phyloP scores from a whole-genome alignment of 805 yeast genomes.

The Cyberlindnera maclurae region DNA sequence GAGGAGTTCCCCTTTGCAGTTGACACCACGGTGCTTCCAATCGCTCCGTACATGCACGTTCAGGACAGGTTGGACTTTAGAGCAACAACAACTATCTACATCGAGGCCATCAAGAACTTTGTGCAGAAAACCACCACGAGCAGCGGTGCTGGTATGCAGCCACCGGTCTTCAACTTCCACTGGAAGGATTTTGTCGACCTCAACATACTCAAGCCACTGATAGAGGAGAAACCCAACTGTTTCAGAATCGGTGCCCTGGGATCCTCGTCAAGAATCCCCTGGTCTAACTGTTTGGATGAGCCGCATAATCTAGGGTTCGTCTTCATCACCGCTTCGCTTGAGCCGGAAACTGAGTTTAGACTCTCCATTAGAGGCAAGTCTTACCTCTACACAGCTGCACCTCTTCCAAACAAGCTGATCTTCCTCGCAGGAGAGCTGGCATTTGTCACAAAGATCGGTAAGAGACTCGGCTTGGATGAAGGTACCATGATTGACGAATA shows the following conservation, averaged over 20 bases:
- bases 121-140: slow-evolving; percentile 18
- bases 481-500: slow-evolving; percentile 30
- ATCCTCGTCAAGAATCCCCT: slow-evolving; percentile 32
- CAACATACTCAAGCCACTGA: slow-evolving; percentile 31
- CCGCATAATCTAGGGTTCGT: slow-evolving; percentile 25
- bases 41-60: slow-evolving; percentile 31
- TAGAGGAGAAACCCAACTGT: slow-evolving; percentile 36
- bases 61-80: slow-evolving; percentile 29
- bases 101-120: slow-evolving; percentile 27
- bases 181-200: slow-evolving; percentile 54
- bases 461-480: slow-evolving; percentile 25
- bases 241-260: slow-evolving; percentile 38
- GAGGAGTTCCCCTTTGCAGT: slow-evolving; percentile 26
- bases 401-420: slow-evolving; percentile 36
- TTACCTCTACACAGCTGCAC: slow-evolving; percentile 36
- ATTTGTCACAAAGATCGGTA: slow-evolving; percentile 29
- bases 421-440: slow-evolving; percentile 37
- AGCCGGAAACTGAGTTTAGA: slow-evolving; percentile 31
- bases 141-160: slow-evolving; percentile 18
- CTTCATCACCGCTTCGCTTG: slow-evolving; percentile 22
- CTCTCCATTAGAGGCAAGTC: slow-evolving; percentile 34
- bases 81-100: slow-evolving; percentile 28
- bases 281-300: slow-evolving; percentile 35
- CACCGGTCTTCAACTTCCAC: slow-evolving; percentile 36
- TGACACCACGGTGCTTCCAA: slow-evolving; percentile 28